These are phyloP conservation scores for Neurospora sp. DNA, from an alignment of 495 filamentous ascomycete genomes.

Conservation along the genomic window DNA sequence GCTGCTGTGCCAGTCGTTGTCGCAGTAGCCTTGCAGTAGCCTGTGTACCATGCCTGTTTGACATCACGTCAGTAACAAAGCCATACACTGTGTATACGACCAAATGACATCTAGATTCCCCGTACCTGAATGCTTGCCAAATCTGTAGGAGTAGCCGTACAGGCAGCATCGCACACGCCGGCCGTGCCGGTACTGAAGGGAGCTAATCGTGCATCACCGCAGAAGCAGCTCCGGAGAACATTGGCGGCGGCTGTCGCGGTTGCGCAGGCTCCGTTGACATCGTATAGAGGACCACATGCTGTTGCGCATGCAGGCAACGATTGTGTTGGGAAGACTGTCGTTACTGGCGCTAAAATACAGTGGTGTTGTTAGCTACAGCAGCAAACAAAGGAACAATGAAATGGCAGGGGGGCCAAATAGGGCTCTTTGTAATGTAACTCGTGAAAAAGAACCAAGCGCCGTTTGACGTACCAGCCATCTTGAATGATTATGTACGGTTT, in stretches of 20 bases:
- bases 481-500: neutral
- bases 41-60: conserved; percentile 33
- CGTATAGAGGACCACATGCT: conserved; percentile 38
- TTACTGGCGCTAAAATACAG: conserved; percentile 9
- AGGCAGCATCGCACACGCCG: conserved; percentile 31
- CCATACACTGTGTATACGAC: neutral
- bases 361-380: neutral
- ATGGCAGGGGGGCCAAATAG: neutral
- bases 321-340: conserved; percentile 36
- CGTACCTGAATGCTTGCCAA: conserved; percentile 28
- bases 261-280: conserved; percentile 43
- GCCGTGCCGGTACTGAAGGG: conserved; percentile 30
- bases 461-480: neutral
- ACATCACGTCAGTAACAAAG: neutral
- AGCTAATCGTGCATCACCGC: conserved; percentile 28
- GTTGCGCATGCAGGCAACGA: conserved; percentile 36
- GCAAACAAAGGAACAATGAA: neutral
- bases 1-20: conserved; percentile 13
- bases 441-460: neutral
- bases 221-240: conserved; percentile 37
- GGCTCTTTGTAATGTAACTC: neutral
- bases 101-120: neutral
- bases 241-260: conserved; percentile 14
- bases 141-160: conserved; percentile 21
- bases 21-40: conserved; percentile 25